These are phyloP conservation scores for Marasmius tenuissimus DNA, from an alignment of 1,284 basidiomycete genomes.

Conservation along the genomic window DNA sequence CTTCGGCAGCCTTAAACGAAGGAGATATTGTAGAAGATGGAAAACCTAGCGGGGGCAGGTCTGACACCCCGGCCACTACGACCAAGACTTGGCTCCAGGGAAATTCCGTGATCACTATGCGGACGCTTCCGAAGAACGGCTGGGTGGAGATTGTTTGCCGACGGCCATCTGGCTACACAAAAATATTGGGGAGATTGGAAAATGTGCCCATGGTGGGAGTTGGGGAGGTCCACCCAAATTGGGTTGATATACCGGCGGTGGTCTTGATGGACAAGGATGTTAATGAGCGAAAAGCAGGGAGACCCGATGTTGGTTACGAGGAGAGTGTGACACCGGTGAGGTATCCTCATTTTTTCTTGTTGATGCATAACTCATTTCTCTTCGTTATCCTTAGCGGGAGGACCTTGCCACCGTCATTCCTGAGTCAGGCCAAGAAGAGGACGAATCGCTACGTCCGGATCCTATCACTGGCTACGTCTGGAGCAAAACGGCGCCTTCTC, in stretches of 20 bases:
- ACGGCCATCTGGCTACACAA: slow-evolving; percentile 88
- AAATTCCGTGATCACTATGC: slow-evolving; percentile 85
- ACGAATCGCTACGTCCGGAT: slow-evolving; percentile 47
- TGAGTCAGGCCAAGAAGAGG: slow-evolving; percentile 12
- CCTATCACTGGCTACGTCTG: slow-evolving; percentile 82
- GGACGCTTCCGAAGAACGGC: slow-evolving; percentile 71
- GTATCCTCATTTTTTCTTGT: not conserved
- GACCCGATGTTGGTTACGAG: slow-evolving; percentile 23
- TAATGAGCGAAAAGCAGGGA: slow-evolving; percentile 27
- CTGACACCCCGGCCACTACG: slow-evolving; percentile 39
- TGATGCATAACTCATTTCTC: not conserved
- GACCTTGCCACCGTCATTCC: not conserved
- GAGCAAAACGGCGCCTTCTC: slow-evolving; percentile 82
- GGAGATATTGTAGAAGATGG: not conserved
- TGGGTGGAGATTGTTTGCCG: slow-evolving; percentile 91
- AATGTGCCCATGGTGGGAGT: slow-evolving; percentile 85
- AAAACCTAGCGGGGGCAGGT: not conserved
- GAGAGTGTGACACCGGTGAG: not conserved
- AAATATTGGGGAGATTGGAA: slow-evolving; percentile 87
- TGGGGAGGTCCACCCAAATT: slow-evolving; percentile 81
- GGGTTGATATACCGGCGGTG: slow-evolving; percentile 68
- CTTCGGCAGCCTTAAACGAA: not conserved
- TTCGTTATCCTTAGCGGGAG: not conserved
- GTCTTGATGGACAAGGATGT: slow-evolving; percentile 70
- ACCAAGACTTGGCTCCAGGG: slow-evolving; percentile 90